These are phyloP conservation scores for Polychaeton citri DNA, from an alignment of 2,329 filamentous ascomycete species.

Conservation along the genomic window DNA sequence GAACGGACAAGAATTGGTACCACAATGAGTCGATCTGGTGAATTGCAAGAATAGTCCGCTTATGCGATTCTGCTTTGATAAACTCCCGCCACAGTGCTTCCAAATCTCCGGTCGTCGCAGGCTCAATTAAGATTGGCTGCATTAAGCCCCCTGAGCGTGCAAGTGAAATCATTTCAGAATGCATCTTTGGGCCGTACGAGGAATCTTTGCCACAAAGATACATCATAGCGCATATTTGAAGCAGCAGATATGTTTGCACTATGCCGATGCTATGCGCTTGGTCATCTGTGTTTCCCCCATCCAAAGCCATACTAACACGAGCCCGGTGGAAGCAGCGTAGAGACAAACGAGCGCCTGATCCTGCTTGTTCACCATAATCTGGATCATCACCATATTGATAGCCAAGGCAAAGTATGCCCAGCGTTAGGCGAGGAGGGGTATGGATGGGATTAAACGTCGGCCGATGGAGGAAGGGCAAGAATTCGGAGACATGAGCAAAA, in stretches of 20 bases:
- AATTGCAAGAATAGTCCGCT: constrained; percentile 29
- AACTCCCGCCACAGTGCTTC: constrained; percentile 28
- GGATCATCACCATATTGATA: constrained; percentile 25
- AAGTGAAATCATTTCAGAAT: constrained; percentile 28
- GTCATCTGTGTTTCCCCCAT: constrained; percentile 3
- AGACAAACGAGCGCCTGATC: background rate
- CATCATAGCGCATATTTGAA: constrained; percentile 32
- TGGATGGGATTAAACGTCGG: constrained; percentile 22
- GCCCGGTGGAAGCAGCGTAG: constrained; percentile 11
- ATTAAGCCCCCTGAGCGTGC: constrained; percentile 13
- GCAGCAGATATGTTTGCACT: constrained; percentile 27
- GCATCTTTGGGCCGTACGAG: constrained; percentile 24
- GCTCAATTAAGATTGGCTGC: constrained; percentile 10
- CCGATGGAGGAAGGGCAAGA: constrained; percentile 26
- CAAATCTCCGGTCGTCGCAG: constrained; percentile 16
- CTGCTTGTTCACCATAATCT: background rate
- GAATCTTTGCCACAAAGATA: constrained; percentile 27
- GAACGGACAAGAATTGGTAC: constrained; percentile 30
- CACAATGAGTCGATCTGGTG: constrained; percentile 32
- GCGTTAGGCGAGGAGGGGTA: constrained; percentile 4
- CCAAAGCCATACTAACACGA: constrained; percentile 1
- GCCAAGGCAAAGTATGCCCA: constrained; percentile 24
- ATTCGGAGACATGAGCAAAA: constrained; percentile 25
- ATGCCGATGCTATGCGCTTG: constrained; percentile 13
- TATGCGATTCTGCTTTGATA: constrained; percentile 25